These are phyloP conservation scores for Epithemia pelagica DNA, from an alignment of 108 stramenopile genomes.

Conservation along the genomic window DNA sequence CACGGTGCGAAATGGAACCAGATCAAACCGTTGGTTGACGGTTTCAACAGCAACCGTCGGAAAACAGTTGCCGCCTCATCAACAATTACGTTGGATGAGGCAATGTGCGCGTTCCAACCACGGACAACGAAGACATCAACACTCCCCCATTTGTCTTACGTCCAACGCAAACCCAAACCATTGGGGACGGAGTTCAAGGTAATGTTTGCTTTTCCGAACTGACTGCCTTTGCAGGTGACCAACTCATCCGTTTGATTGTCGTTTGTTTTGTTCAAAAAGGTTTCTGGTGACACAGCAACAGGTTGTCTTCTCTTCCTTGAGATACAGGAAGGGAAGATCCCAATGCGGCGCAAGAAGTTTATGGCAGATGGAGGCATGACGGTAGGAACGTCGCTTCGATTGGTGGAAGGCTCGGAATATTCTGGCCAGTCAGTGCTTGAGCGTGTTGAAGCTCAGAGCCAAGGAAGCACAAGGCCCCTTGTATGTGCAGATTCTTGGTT, in stretches of 20 bases:
- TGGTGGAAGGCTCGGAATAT: not conserved
- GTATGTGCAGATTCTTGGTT: not conserved
- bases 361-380: not conserved
- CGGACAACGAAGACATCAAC: constrained; percentile 9
- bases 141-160: constrained; percentile 9
- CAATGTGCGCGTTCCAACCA: constrained; percentile 7
- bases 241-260: not conserved
- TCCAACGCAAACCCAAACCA: constrained; percentile 11
- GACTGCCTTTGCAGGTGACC: too few relatives aligned
- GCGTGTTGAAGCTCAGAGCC: not conserved
- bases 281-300: not conserved
- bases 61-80: not conserved
- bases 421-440: not conserved
- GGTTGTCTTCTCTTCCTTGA: constrained; percentile 2
- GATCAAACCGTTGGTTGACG: not conserved
- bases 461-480: not conserved
- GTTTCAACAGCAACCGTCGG: not conserved
- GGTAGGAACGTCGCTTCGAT: not conserved
- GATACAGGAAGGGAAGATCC: not conserved
- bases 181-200: constrained; percentile 9
- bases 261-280: not conserved
- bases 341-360: not conserved
- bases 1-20: not conserved
- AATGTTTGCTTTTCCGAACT: not conserved
- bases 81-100: constrained; percentile 1